These are phyloP conservation scores for Phytopythium litorale DNA, from an alignment of 352 stramenopile species.

Conservation along the genomic window DNA sequence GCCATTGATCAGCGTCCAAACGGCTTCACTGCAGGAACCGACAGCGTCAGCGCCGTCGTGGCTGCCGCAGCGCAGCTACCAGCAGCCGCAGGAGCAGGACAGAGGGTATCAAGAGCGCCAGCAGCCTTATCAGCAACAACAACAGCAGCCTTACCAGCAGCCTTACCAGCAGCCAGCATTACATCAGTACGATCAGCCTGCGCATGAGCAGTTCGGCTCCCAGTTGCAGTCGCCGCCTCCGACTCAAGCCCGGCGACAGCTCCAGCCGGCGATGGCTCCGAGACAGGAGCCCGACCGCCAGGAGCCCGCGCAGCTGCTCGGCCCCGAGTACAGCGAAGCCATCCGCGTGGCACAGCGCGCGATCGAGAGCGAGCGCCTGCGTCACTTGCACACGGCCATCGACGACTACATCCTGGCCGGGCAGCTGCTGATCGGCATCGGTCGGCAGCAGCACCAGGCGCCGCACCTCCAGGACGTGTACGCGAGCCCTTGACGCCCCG, in stretches of 20 bases:
- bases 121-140: not conserved
- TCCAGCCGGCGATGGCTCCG: not conserved
- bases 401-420: constrained; percentile 68
- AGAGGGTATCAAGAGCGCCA: not conserved
- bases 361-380: constrained; percentile 63
- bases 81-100: not conserved
- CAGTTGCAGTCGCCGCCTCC: not conserved
- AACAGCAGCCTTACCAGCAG: not conserved
- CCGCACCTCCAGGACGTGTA: constrained; percentile 73
- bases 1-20: not conserved
- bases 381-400: constrained; percentile 62
- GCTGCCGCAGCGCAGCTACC: not conserved
- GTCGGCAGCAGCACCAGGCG: constrained; percentile 43
- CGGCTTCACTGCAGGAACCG: not conserved
- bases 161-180: not conserved
- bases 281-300: constrained; percentile 17
- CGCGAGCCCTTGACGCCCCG: constrained; percentile 1
- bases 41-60: not conserved
- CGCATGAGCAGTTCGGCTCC: not conserved
- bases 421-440: constrained; percentile 63
- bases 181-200: not conserved
- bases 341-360: constrained; percentile 59
- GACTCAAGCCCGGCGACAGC: constrained; percentile 5
- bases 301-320: constrained; percentile 35
- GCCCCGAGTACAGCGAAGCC: constrained; percentile 56